Base-by-base conservation (phyloP, 805 yeast species). In the Teunomyces cretensis region DNA sequence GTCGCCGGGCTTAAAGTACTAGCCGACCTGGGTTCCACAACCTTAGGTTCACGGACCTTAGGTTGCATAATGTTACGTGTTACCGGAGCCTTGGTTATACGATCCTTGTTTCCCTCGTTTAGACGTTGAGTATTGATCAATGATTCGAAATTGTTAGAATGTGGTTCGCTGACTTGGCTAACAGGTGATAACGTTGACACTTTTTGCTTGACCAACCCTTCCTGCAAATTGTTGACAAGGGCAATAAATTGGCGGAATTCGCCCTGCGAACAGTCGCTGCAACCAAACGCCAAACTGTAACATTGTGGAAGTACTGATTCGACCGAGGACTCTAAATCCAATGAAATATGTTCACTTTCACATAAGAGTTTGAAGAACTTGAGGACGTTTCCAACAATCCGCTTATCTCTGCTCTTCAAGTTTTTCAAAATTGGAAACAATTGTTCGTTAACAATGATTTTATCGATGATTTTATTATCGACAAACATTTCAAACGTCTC, bases 351-450 rank as follows among this genome's bases (percentile, higher is more conserved):
- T 2, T 57, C 45, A 81, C 60, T 74, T 22, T 72, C 71, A n/a
- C 72, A 72, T n/a, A 86, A 75, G 13, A 79, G 63, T 1, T 62
- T 62, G 37, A 79, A 82, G 33, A 80, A 75, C 16, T 70, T 76
- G 14, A 82, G 55, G 3, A 81, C 70, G 19, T 77, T 70, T 54
- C 70, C 59, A 35, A 87, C 74, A 32, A 88, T 81, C 36, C 80
- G 67, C 12, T 86, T 75, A 55, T 87, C 91, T 49, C 94, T 71
- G 22, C 94, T 84, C 61, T 88, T 88, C 76, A 88, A 78, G 12
- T 80, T 79, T 53, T 79, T 78, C 46, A 92, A 70, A 16, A 92
- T 66, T 0, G 97, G 97, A n/a, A 94, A 65, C 31, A 94, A 70
- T 44, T 85, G 88, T 40, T 92, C 97, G 30, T 75, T 74, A 28